Percentiles rank a stretch among this genome's conserved stretches.
These are phyloP conservation scores for Penicillium sp. DNA, from an alignment of 2,329 filamentous ascomycete species.

Conservation along the genomic window DNA sequence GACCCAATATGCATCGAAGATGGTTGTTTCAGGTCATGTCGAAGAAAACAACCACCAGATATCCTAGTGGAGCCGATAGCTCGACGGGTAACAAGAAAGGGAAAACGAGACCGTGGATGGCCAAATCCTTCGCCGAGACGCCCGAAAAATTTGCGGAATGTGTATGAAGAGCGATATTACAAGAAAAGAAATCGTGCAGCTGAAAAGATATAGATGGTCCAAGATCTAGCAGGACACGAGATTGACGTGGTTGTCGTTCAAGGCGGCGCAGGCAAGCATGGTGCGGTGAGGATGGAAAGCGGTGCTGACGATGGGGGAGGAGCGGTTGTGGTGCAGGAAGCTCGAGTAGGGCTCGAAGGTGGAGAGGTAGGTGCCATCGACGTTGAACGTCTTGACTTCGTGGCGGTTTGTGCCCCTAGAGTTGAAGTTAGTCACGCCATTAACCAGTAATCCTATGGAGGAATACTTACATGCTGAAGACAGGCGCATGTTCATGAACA, in stretches of 20 bases:
- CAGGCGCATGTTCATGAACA: constrained; percentile 93
- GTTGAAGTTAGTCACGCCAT: constrained; percentile 11
- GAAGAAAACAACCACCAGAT: not conserved
- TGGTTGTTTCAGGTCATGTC: not conserved
- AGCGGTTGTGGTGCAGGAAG: constrained; percentile 77
- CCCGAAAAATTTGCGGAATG: constrained; percentile 8
- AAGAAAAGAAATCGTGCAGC: constrained; percentile 4
- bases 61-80: not conserved
- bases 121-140: constrained; percentile 11
- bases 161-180: constrained; percentile 13
- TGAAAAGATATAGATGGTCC: not conserved
- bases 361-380: constrained; percentile 75
- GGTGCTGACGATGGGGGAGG: constrained; percentile 79
- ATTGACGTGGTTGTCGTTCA: constrained; percentile 87
- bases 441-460: not conserved
- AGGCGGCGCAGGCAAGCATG: constrained; percentile 81
- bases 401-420: constrained; percentile 81
- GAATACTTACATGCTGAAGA: constrained; percentile 82
- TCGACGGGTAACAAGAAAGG: not conserved
- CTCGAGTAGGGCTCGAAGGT: constrained; percentile 86
- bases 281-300: constrained; percentile 95
- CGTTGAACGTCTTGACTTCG: constrained; percentile 88
- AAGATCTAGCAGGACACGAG: constrained; percentile 65
- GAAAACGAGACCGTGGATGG: not conserved
- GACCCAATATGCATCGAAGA: not conserved